Conservation (phyloP, 2,329 filamentous ascomycete genomes). For the Kalmusia sp. region DNA sequence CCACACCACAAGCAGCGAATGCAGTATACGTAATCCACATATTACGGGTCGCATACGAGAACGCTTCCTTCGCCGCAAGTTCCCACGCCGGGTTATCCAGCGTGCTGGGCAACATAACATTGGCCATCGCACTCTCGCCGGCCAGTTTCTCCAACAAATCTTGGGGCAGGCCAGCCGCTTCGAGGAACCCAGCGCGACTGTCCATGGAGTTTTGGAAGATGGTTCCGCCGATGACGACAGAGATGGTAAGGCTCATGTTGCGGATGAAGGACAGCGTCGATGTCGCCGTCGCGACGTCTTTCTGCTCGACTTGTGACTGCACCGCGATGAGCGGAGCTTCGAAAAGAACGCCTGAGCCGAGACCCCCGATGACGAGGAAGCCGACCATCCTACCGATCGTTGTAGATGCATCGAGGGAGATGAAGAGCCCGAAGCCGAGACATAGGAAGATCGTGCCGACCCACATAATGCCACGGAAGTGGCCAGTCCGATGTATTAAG, state of each 20-base stretch:
- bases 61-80: conserved; percentile 49
- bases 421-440: conserved; percentile 45
- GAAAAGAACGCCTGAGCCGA: conserved; percentile 62
- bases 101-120: conserved; percentile 61
- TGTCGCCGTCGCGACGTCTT: conserved; percentile 60
- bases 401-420: conserved; percentile 36
- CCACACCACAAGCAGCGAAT: conserved; percentile 47
- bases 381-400: conserved; percentile 49
- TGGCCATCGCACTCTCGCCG: conserved; percentile 66
- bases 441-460: conserved; percentile 39
- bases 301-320: conserved; percentile 59
- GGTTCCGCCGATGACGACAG: conserved; percentile 58
- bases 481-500: conserved; percentile 54
- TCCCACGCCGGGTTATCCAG: conserved; percentile 57
- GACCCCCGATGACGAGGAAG: conserved; percentile 58
- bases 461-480: conserved; percentile 50
- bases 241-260: conserved; percentile 54
- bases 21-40: conserved; percentile 59
- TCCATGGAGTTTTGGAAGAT: conserved; percentile 68
- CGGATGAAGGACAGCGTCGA: conserved; percentile 59
- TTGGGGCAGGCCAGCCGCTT: conserved; percentile 56
- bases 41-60: conserved; percentile 51
- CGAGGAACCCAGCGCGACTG: conserved; percentile 56
- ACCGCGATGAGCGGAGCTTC: conserved; percentile 63
- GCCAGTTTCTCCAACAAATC: conserved; percentile 59